Base-by-base conservation (phyloP, 495 filamentous ascomycete species). In the Glutinoglossum americanum region DNA sequence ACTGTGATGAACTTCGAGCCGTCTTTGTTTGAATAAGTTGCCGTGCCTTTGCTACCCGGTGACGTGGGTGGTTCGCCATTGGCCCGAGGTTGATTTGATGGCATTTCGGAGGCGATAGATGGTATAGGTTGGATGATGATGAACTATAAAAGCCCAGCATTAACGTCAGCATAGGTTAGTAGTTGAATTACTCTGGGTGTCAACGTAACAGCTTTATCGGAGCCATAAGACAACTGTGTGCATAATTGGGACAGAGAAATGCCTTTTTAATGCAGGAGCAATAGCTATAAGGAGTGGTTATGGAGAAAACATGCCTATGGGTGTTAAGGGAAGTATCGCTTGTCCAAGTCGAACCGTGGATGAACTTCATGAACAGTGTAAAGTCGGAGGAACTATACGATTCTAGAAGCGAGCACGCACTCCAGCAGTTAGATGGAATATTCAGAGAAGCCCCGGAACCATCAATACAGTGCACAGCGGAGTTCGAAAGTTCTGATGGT, bases 1-100 rank as follows among this genome's bases (percentile, higher is more conserved):
- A 82, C 75, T 35, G 77, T 80, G 62, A 82, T 82, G 65, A 76
- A 78, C 69, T 82, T 81, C 32, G 79, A 80, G 44, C 79, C 80
- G 70, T 82, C 79, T 64, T 81, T 82, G 65, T 81, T 82, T 33
- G 75, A 75, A 61, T 79, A 79, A 55, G 77, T 80, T 0, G 75
- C 73, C 8, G 76, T 76, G 56, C 64, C 57, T 63, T 74, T 75
- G 21, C 70, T 60, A 39, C 63, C 66, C 6, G 72, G 70, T 35
- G 67, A 65, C 10, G 68, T 62, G 48, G 70, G 63, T 17, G 65
- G 60, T 56, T 71, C 66, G 54, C 66, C 60, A 55, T 56, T 56
- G 54, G 70, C 65, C 49, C 71, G 67, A 53, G 72, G 71, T 63
- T 72, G 70, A 66, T 72, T 73, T 58, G 72, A 69, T 63, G 75